phyloP scores from a whole-genome alignment of 78 protist species.

The Creolimax fragrantissima region DNA sequence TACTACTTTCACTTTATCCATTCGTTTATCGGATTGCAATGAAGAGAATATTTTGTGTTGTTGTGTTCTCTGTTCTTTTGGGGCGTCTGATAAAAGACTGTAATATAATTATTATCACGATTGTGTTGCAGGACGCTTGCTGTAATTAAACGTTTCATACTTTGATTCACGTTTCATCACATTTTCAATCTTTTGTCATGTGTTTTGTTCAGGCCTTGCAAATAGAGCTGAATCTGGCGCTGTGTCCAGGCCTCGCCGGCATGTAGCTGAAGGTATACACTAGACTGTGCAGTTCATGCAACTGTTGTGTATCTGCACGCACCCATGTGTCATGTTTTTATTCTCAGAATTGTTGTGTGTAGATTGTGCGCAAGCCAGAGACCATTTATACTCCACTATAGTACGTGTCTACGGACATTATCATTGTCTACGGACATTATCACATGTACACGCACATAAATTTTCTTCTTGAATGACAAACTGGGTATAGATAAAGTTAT shows the following conservation, averaged over 20 bases:
- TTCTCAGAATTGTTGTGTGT: neutral
- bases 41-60: too few species aligned
- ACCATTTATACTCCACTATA: neutral
- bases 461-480: neutral
- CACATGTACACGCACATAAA: neutral
- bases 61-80: neutral
- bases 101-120: neutral
- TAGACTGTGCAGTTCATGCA: neutral
- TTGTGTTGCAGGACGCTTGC: neutral
- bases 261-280: neutral
- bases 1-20: too few species aligned
- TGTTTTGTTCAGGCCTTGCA: neutral
- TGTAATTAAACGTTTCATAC: neutral
- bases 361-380: neutral
- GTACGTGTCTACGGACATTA: neutral
- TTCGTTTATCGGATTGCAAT: too few species aligned
- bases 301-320: neutral
- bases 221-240: neutral
- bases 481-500: neutral
- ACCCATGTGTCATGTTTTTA: neutral
- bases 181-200: neutral
- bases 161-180: neutral
- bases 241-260: neutral
- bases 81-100: neutral
- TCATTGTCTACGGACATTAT: neutral